These are phyloP conservation scores for Russula olivacea DNA, from an alignment of 768 basidiomycete species.

Conservation along the genomic window DNA sequence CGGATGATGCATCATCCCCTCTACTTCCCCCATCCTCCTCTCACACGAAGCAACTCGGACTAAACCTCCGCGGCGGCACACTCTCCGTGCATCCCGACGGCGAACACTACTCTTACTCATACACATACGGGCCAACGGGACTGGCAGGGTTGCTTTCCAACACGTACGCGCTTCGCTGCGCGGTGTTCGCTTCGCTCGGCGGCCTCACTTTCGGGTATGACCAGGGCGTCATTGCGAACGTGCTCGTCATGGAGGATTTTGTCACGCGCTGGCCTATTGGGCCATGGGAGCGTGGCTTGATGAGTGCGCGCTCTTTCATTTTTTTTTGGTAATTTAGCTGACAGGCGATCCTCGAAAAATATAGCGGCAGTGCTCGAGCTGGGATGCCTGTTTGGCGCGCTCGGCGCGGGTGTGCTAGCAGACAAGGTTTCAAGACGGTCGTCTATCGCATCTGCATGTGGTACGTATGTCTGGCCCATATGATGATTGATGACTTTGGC, in stretches of 20 bases:
- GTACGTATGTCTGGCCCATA: slow-evolving; percentile 38
- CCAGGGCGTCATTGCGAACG: slow-evolving; percentile 82
- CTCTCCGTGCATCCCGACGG: slow-evolving; percentile 21
- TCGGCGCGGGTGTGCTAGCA: slow-evolving; percentile 59
- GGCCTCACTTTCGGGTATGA: slow-evolving; percentile 79
- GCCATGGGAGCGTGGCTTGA: slow-evolving; percentile 65
- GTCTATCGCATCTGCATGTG: slow-evolving; percentile 62
- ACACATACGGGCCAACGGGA: slow-evolving; percentile 69
- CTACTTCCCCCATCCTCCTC: slow-evolving; percentile 6
- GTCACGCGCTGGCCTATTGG: slow-evolving; percentile 60
- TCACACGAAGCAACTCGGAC: neutral
- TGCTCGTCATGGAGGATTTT: slow-evolving; percentile 79
- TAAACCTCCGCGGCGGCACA: slow-evolving; percentile 18
- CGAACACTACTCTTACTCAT: slow-evolving; percentile 54
- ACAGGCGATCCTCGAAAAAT: neutral
- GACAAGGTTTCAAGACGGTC: slow-evolving; percentile 61
- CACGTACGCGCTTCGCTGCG: slow-evolving; percentile 59
- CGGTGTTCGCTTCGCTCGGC: slow-evolving; percentile 70
- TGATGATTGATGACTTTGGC: neutral
- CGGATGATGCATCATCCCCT: slow-evolving; percentile 16
- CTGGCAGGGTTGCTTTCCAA: slow-evolving; percentile 59
- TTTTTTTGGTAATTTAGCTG: too few species aligned
- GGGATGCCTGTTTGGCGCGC: slow-evolving; percentile 71
- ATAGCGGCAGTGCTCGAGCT: slow-evolving; percentile 73
- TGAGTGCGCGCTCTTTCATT: slow-evolving; percentile 48